phyloP scores from a whole-genome alignment of 345 rosid species.

The Durio zibethinus region DNA sequence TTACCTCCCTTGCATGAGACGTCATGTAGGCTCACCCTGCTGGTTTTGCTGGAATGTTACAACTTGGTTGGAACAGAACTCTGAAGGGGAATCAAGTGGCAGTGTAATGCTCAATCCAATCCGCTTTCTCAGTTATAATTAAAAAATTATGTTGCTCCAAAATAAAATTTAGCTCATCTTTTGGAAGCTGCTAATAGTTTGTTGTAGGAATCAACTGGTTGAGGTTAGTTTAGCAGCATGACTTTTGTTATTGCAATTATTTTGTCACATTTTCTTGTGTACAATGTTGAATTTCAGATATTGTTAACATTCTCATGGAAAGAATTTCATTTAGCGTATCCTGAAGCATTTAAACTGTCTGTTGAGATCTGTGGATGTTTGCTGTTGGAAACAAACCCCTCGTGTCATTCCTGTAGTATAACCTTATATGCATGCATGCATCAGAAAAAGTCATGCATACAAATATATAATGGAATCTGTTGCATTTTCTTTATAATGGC shows the following conservation, averaged over 20 bases:
- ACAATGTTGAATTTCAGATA: neutral
- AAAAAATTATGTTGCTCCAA: neutral
- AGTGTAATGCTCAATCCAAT: neutral
- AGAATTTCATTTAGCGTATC: neutral
- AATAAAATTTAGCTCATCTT: neutral
- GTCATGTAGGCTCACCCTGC: neutral
- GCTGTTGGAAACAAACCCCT: no score
- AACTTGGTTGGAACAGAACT: neutral
- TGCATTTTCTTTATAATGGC: no score
- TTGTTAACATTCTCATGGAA: neutral
- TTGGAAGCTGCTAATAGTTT: no score
- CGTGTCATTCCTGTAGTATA: no score
- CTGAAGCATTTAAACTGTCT: neutral
- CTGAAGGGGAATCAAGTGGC: no score
- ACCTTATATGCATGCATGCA: no score
- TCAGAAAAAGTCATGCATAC: no score
- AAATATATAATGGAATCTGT: no score
- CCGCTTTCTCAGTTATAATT: neutral
- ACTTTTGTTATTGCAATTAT: no score
- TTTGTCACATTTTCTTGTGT: no score
- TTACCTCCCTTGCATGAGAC: neutral
- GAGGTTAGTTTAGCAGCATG: neutral
- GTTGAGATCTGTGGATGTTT: no score
- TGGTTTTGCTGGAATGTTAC: neutral
- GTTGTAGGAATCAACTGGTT: no score